These are phyloP conservation scores for Suhomyces atakaporum DNA, from an alignment of 1,139 yeast genomes.

Conservation along the genomic window DNA sequence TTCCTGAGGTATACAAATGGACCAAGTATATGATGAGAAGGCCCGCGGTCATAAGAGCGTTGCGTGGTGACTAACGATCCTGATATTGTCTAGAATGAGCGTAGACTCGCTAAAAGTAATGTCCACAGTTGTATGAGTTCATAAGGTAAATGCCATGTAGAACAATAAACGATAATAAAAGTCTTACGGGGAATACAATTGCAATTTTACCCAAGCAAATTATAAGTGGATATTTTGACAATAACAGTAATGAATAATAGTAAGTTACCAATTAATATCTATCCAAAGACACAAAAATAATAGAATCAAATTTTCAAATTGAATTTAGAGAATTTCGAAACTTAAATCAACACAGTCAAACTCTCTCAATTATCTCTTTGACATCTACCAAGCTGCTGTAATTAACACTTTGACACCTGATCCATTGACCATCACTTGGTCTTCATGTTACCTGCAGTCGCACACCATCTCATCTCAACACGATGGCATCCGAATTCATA, in stretches of 20 bases:
- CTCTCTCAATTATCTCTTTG: too few species aligned
- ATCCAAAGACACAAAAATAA: too few species aligned
- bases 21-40: constrained; percentile 89
- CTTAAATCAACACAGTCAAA: too few species aligned
- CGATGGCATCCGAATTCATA: constrained; percentile 20
- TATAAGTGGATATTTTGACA: too few species aligned
- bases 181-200: not conserved
- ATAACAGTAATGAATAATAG: too few species aligned
- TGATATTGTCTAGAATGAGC: not conserved
- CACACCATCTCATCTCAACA: constrained; percentile 1
- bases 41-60: constrained; percentile 78
- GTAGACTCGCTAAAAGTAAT: too few species aligned
- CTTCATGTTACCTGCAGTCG: constrained; percentile 1
- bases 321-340: too few species aligned
- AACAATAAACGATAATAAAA: not conserved
- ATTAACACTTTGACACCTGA: too few species aligned
- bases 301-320: too few species aligned
- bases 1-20: constrained; percentile 97
- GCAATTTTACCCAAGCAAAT: too few species aligned
- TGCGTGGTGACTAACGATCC: constrained; percentile 60
- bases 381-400: not conserved
- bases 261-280: too few species aligned
- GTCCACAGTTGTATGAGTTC: constrained; percentile 7
- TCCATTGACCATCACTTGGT: too few species aligned
- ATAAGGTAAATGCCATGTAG: constrained; percentile 1